These are phyloP conservation scores for Nitzschia putrida DNA, from an alignment of 108 stramenopile genomes.

Conservation along the genomic window DNA sequence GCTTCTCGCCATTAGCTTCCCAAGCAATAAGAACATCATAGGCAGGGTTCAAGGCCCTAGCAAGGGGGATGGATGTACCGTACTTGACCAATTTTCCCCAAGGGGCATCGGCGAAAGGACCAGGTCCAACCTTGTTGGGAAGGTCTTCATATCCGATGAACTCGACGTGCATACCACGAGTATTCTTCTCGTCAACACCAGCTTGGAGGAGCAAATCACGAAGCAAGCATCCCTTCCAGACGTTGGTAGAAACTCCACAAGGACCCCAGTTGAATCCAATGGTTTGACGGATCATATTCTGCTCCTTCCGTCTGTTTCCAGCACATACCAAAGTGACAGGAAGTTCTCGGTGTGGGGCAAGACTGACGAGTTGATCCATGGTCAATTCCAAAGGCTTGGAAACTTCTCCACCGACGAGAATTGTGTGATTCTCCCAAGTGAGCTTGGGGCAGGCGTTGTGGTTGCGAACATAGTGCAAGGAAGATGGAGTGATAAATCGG, in stretches of 20 bases:
- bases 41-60: constrained; percentile 92
- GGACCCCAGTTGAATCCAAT: constrained; percentile 98
- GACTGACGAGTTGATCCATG: constrained; percentile 80
- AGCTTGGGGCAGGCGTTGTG: constrained; percentile 88
- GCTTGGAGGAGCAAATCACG: constrained; percentile 81
- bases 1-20: constrained; percentile 89
- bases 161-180: constrained; percentile 84
- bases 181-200: constrained; percentile 82
- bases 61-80: constrained; percentile 92
- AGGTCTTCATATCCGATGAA: constrained; percentile 91
- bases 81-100: constrained; percentile 94
- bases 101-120: constrained; percentile 84
- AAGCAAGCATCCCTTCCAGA: constrained; percentile 92
- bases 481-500: constrained; percentile 83
- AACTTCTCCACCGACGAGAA: constrained; percentile 64
- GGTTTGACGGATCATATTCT: constrained; percentile 96
- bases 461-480: constrained; percentile 86
- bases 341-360: constrained; percentile 70
- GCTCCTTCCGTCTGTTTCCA: constrained; percentile 97
- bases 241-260: constrained; percentile 89
- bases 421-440: constrained; percentile 78
- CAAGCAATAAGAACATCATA: constrained; percentile 92
- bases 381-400: constrained; percentile 58
- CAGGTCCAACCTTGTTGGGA: constrained; percentile 92
- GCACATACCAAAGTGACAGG: constrained; percentile 97